Base-by-base conservation (phyloP, 129 eudicot species). In the Lactuca saligna region DNA sequence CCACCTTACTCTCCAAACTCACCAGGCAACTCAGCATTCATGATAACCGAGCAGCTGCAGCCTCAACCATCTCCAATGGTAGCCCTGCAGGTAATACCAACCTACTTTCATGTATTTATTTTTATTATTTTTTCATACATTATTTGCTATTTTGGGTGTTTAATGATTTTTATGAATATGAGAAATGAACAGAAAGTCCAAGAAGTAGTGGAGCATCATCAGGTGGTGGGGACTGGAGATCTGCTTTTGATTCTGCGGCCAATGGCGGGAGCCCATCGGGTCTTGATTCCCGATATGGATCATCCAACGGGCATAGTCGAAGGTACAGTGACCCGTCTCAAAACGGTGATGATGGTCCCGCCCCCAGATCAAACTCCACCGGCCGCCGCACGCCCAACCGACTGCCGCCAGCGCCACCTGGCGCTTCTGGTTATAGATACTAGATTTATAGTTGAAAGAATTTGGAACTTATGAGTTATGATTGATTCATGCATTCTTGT, bases 161-260 rank as follows among this genome's bases (percentile, higher is more conserved):
- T 39, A 50, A 31, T 12, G 4, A 7, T 41, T 39, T 48, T 6
- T 49, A 57, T n/a, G 9, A 57, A 57, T 39, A 34, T 25, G 33
- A 38, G 71, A 29, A 17, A 59, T 75, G 10, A 69, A 54, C 93
- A 94, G 99, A 94, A 72, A 89, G 97, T 55, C 97, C 95, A 44
- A 87, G 81, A 76, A 73, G 89, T 5, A 39, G 65, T 32, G 90
- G 92, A 17, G 59, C 86, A 11, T 73, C 96, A 10, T 46, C 51
- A 35, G 38, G 38, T 46, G 51, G 51, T 46, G 99, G 91, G 65
- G 99, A 94, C 51, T 94, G 99, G 99, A 94, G 99, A 85, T 82
- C 96, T 76, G 99, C 99, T 63, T 94, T 94, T 68, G 99, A 94
- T 87, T 82, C 97, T 46, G 97, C 99, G 75, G 96, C 97, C 4